Evolutionary conservation across 169 alveolate species (phyloP), one percentile per base, ranked within the genome.

Genomic region (Plasmodium vinckei): DNA sequence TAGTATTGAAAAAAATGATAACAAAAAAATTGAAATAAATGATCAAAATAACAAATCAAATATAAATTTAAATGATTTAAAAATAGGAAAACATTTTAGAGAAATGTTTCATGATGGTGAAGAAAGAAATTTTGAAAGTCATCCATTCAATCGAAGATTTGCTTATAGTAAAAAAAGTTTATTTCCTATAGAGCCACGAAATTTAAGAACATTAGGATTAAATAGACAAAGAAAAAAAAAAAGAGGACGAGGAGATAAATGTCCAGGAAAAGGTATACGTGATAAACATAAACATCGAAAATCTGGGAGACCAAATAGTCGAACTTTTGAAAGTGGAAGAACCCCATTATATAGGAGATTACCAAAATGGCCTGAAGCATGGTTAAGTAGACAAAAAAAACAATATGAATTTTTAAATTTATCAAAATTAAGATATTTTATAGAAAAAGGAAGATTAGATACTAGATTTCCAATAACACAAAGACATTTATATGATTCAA

Each of bases 401-500:
- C 73, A 87, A 19, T 71, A 87, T 68, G 97, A 95, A 82, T 93
- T 94, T 4, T 89, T 95, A 63, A 95, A 94, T 72, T 87, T 96
- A 19, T 68, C 96, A 7, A 94, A 94, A 70, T 51, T 96, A 39
- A 94, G 98, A 59, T 92, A 93, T 56, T 96, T 96, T 79, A 93
- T 96, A 59, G 98, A 96, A 60, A 75, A 88, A 15, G 97, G 97
- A 1, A 87, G 98, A 33, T 75, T 96, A 23, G 98, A 96, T 75
- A 69, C 94, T 5, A 71, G 97, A 19, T 96, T 94, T 73, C 96
- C 96, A 9, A 95, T 96, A 19, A 96, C 98, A 1, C 98, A 96
- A 91, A 92, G 98, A 44, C 98, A 96, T 72, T 92, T 96, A 65
- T 68, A 91, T 82, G 98, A 96, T 90, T 91, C 95, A 67, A 84